phyloP scores from a whole-genome alignment of 2,329 filamentous ascomycete genomes.

The Mariannaea elegans region DNA sequence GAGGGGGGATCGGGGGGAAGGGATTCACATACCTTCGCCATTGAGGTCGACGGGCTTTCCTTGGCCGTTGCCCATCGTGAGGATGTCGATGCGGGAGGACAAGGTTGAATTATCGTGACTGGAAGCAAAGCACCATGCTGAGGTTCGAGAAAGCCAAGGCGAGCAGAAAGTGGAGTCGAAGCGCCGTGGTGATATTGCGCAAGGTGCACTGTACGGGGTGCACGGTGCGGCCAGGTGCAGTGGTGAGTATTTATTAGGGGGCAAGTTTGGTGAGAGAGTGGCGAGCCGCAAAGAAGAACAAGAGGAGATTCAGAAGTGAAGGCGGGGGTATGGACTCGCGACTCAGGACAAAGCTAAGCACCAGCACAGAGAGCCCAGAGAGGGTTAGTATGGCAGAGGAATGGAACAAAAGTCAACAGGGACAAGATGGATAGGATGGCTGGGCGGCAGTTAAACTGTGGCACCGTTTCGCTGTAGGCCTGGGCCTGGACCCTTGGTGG shows the following conservation, averaged over 20 bases:
- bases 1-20: slow-evolving; percentile 6
- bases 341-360: slow-evolving; percentile 2
- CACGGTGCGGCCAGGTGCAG: background rate
- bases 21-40: slow-evolving; percentile 77
- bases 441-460: slow-evolving; percentile 26
- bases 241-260: background rate
- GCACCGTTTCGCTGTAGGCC: slow-evolving; percentile 32
- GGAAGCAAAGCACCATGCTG: slow-evolving; percentile 42
- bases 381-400: slow-evolving; percentile 10
- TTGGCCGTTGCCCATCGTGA: slow-evolving; percentile 88
- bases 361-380: slow-evolving; percentile 6
- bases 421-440: background rate
- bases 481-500: slow-evolving; percentile 29
- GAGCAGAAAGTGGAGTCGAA: slow-evolving; percentile 35
- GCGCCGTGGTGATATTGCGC: slow-evolving; percentile 33
- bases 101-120: slow-evolving; percentile 42
- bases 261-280: background rate
- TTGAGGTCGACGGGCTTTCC: slow-evolving; percentile 92
- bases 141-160: slow-evolving; percentile 33
- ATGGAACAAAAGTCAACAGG: slow-evolving; percentile 12
- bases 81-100: slow-evolving; percentile 37
- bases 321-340: slow-evolving; percentile 12
- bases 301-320: background rate
- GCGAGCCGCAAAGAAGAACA: slow-evolving; percentile 13
- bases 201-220: slow-evolving; percentile 31